Evolutionary conservation across 1,284 basidiomycete genomes (phyloP), one percentile per base, ranked within the genome.

Genomic region (Apiotrichum sp.): DNA sequence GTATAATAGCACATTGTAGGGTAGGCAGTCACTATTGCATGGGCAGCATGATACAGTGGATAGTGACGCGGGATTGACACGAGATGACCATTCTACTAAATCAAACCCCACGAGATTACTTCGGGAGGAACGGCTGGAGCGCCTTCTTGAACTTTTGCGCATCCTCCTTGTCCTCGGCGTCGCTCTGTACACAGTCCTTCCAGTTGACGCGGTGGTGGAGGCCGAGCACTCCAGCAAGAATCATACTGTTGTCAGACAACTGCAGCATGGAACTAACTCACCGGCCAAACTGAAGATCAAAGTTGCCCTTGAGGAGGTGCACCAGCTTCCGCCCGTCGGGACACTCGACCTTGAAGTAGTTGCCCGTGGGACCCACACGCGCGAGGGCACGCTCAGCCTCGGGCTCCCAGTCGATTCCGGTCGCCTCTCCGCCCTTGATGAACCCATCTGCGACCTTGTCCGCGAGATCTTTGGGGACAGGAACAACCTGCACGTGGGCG

Each of bases 201-300:
- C 93, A 97, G 69, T 97, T 91, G 48, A 86, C 78, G 47, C 93
- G 81, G 45, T 92, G 84, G 1, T 85, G 84, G 56, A 85, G 81
- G 8, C 81, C 84, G 50, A 97, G 72, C 29, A 96, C 71, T 40
- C 82, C 79, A 2, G 86, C 87, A 43, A 96, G 70, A 5, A 89
- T 87, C 73, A 87, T 84, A 72, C 91, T 93, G 68, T 2, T 13
- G 44, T 34, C 58, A 57, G 54, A 29, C 39, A 38, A 16, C 40
- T 38, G 36, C 13, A 38, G 9, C 36, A 9, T 13, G 36, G 36
- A 38, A 13, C 36, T n/a, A 40, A 73, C 85, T 67, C 66, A 93
- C 91, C 93, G 83, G 56, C 91, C 93, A 75, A 96, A 97, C 72
- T 96, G 91, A 51, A 97, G 78, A 63, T 86, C 86, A 68, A 97